Conservation (phyloP, 2,329 filamentous ascomycete genomes). For the Phaeoacremonium minimum region DNA sequence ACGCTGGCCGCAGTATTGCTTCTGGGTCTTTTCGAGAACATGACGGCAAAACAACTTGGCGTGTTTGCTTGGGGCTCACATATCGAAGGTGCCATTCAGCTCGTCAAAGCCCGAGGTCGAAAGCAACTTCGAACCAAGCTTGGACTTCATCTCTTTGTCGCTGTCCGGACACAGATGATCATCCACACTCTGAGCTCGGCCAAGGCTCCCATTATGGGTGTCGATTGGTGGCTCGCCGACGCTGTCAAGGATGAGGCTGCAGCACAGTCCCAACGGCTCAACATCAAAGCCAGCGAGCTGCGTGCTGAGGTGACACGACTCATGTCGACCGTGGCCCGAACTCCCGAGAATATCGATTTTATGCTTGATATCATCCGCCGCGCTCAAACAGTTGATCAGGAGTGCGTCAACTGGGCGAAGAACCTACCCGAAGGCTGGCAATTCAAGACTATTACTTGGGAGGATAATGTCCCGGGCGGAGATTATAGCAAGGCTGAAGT, state of each 20-base stretch:
- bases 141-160: conserved; percentile 52
- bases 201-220: conserved; percentile 46
- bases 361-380: conserved; percentile 48
- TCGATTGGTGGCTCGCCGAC: conserved; percentile 56
- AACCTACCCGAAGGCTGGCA: conserved; percentile 44
- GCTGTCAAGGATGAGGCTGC: conserved; percentile 44
- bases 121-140: conserved; percentile 49
- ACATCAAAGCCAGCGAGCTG: conserved; percentile 51
- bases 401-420: conserved; percentile 46
- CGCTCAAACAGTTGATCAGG: conserved; percentile 47
- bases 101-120: conserved; percentile 53
- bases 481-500: conserved; percentile 51
- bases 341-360: conserved; percentile 43
- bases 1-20: conserved; percentile 57
- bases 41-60: conserved; percentile 49
- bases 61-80: conserved; percentile 60
- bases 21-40: conserved; percentile 57
- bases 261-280: conserved; percentile 44
- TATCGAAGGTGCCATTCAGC: conserved; percentile 58
- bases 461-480: conserved; percentile 45
- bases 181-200: conserved; percentile 52
- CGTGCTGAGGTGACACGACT: conserved; percentile 47
- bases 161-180: conserved; percentile 58
- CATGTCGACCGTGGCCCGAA: conserved; percentile 40
- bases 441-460: conserved; percentile 52